These are phyloP conservation scores for Pelargonium myrrhifolium DNA, from an alignment of 441 rosid species.

Conservation along the genomic window DNA sequence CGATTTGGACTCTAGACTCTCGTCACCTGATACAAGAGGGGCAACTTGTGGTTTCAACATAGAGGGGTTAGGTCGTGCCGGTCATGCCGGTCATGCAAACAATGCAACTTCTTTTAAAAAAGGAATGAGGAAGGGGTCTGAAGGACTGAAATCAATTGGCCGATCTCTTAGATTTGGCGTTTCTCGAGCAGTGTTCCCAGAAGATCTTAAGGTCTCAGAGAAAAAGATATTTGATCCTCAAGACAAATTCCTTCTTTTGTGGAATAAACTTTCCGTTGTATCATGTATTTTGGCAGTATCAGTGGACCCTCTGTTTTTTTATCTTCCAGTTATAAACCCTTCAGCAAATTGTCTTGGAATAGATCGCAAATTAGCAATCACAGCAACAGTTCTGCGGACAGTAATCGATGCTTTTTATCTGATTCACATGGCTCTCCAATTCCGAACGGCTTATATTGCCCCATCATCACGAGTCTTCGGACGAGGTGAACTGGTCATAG, in stretches of 20 bases:
- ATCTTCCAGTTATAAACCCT: slow-evolving; percentile 70
- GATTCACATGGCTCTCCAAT: slow-evolving; percentile 77
- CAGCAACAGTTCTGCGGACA: slow-evolving; percentile 67
- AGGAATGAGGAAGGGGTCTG: slow-evolving; percentile 83
- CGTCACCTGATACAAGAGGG: slow-evolving; percentile 51
- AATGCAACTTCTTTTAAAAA: slow-evolving; percentile 53
- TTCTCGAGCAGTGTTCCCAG: slow-evolving; percentile 84
- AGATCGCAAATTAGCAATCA: slow-evolving; percentile 62
- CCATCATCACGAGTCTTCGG: slow-evolving; percentile 97
- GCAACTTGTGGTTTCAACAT: slow-evolving; percentile 59
- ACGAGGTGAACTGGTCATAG: slow-evolving; percentile 94
- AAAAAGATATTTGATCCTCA: slow-evolving; percentile 92
- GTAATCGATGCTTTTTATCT: slow-evolving; percentile 75
- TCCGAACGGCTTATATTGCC: slow-evolving; percentile 90
- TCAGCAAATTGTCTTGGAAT: slow-evolving; percentile 53
- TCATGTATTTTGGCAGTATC: slow-evolving; percentile 84
- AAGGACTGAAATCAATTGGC: slow-evolving; percentile 86
- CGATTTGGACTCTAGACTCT: slow-evolving; percentile 74
- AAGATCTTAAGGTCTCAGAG: slow-evolving; percentile 85
- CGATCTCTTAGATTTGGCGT: slow-evolving; percentile 88
- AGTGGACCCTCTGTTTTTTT: slow-evolving; percentile 86
- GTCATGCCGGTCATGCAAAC: slow-evolving; percentile 25
- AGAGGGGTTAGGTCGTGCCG: slow-evolving; percentile 50
- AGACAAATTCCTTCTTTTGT: slow-evolving; percentile 68
- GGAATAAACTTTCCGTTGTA: slow-evolving; percentile 66